Evolutionary conservation across 1,139 yeast genomes (phyloP), one percentile per base, ranked within the genome.

Genomic region (Blastobotrys ciferrii): DNA sequence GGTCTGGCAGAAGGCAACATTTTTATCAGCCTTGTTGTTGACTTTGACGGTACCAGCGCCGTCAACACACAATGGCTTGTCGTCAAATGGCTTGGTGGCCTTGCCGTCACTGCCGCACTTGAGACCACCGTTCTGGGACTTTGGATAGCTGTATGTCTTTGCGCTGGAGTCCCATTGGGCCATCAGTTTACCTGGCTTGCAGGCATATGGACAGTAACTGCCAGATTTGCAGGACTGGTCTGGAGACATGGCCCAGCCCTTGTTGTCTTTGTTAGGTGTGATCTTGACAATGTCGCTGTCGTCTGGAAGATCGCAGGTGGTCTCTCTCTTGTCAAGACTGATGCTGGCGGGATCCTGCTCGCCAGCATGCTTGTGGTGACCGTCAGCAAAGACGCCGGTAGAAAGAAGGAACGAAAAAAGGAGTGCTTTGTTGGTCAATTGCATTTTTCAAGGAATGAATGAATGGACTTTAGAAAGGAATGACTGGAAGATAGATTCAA

Each of bases 221-320:
- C 94, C 95, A 35, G 84, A 74, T 7, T 80, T 69, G 67, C 96
- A 88, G 40, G 75, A 65, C 61, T 83, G 86, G 67, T 87, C 92
- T 46, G 82, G 83, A 58, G 85, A 80, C 79, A 86, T 75, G 49
- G 96, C 96, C 95, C 96, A 88, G 32, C 96, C 96, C 40, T 76
- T 91, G 61, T 86, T 85, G 23, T 65, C 57, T 23, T 80, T 75
- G 38, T 68, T 64, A 5, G 76, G 73, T 43, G 87, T 82, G 47
- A 87, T 82, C 1, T 82, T 69, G 19, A 87, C 89, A 60, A 87
- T 73, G 13, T 87, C 89, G 33, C 72, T 72, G 58, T 76, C 71
- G 19, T 75, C 56, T 36, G 95, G 95, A 68, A 87, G 86, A 15
- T 75, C 58, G 67, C 95, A 87, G 20, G 82, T 78, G 43, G 69